Evolutionary conservation across 2,329 filamentous ascomycete species (phyloP).

Genomic region (Endoconidiophora polonica): DNA sequence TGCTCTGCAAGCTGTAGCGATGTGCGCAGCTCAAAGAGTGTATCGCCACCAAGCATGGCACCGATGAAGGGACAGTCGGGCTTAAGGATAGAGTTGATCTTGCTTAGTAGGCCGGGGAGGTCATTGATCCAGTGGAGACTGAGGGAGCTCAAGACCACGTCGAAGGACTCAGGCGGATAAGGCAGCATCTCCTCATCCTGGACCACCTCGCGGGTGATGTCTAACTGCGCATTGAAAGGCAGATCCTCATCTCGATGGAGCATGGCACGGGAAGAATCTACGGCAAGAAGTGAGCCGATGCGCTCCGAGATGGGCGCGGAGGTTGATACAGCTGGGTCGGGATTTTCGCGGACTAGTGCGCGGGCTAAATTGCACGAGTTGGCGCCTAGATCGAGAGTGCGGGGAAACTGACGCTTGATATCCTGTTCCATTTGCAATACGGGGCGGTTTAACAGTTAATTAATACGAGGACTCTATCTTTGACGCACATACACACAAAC

Average conservation of each 20-base stretch:
- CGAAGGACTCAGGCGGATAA: slow-evolving; percentile 61
- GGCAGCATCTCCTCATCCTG: slow-evolving; percentile 62
- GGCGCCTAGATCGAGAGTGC: slow-evolving; percentile 80
- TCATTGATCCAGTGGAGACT: slow-evolving; percentile 98
- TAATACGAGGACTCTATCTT: not conserved
- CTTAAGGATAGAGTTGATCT: slow-evolving; percentile 76
- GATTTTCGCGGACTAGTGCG: slow-evolving; percentile 55
- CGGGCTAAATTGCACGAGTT: slow-evolving; percentile 90
- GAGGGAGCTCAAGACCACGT: slow-evolving; percentile 76
- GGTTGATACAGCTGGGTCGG: slow-evolving; percentile 39
- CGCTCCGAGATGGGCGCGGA: slow-evolving; percentile 51
- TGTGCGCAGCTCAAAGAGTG: slow-evolving; percentile 80
- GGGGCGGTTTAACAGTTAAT: not conserved
- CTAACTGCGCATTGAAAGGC: slow-evolving; percentile 57
- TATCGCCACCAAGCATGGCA: slow-evolving; percentile 93
- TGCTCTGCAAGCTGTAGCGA: slow-evolving; percentile 84
- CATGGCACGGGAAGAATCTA: slow-evolving; percentile 62
- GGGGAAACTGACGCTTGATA: slow-evolving; percentile 74
- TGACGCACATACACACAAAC: not conserved
- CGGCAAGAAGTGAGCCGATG: slow-evolving; percentile 59
- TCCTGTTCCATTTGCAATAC: slow-evolving; percentile 36
- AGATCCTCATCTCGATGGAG: slow-evolving; percentile 64
- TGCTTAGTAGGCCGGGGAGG: slow-evolving; percentile 64
- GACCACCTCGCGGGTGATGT: slow-evolving; percentile 61
- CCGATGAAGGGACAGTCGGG: slow-evolving; percentile 84